These are phyloP conservation scores for Torulaspora gathmanii DNA, from an alignment of 805 yeast species.

Conservation along the genomic window DNA sequence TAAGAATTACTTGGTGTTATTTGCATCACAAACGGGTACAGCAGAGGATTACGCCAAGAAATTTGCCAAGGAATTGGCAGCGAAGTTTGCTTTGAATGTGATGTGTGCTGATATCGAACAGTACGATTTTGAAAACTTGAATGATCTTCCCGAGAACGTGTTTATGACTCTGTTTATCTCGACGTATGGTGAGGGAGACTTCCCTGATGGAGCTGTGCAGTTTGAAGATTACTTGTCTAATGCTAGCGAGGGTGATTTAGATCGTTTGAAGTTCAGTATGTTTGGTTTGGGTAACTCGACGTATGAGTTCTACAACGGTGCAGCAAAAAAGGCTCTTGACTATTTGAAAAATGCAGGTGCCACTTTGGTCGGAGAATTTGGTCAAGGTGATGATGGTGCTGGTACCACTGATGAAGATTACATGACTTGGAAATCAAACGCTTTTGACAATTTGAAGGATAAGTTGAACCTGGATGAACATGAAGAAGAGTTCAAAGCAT, in stretches of 20 bases:
- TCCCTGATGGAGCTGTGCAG: conserved; percentile 87
- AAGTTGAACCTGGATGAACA: conserved; percentile 69
- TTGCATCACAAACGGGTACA: conserved; percentile 97
- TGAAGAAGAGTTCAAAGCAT: conserved; percentile 74
- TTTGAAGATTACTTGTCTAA: conserved; percentile 64
- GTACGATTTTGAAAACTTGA: conserved; percentile 75
- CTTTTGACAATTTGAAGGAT: conserved; percentile 61
- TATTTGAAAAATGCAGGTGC: conserved; percentile 63
- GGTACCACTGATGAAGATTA: conserved; percentile 96
- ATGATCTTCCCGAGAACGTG: conserved; percentile 53
- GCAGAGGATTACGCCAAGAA: conserved; percentile 95
- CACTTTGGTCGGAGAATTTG: conserved; percentile 64
- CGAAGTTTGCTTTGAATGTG: conserved; percentile 74
- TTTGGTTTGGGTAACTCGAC: conserved; percentile 95
- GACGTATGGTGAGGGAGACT: conserved; percentile 98
- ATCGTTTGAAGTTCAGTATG: conserved; percentile 59
- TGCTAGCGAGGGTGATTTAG: conserved; percentile 49
- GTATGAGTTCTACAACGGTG: conserved; percentile 84
- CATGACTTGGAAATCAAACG: conserved; percentile 82
- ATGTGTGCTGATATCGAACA: conserved; percentile 87
- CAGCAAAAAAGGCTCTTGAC: conserved; percentile 59
- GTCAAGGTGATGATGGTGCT: conserved; percentile 92
- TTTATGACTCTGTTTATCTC: conserved; percentile 78
- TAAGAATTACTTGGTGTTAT: conserved; percentile 76
- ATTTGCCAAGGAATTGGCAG: conserved; percentile 79